phyloP scores from a whole-genome alignment of 805 yeast species.

The Spathaspora hagerdaliae region DNA sequence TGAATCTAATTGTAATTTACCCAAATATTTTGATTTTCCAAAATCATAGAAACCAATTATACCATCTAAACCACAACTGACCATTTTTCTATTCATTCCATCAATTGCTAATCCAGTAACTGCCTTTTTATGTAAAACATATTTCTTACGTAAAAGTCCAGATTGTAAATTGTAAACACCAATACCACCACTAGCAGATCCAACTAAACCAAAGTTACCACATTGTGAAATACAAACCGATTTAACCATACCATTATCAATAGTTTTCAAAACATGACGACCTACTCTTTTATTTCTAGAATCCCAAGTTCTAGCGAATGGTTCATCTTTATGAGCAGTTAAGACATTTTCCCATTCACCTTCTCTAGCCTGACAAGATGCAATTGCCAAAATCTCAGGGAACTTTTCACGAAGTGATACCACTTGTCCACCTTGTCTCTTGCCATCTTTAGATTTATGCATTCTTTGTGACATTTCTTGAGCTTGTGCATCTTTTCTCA shows the following conservation, averaged over 20 bases:
- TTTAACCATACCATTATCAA: conserved; percentile 75
- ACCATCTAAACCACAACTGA: conserved; percentile 87
- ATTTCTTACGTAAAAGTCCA: conserved; percentile 72
- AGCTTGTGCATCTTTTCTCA: conserved; percentile 94
- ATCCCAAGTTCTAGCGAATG: conserved; percentile 89
- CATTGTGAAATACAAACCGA: conserved; percentile 81
- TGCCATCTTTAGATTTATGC: conserved; percentile 27
- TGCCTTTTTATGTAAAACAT: conserved; percentile 67
- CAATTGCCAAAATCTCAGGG: conserved; percentile 68
- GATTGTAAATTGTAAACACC: conserved; percentile 88
- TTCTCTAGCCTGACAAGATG: conserved; percentile 69
- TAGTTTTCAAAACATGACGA: conserved; percentile 61
- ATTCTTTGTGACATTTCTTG: conserved; percentile 85
- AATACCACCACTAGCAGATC: conserved; percentile 81
- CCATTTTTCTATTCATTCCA: conserved; percentile 85
- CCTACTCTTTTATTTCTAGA: conserved; percentile 78
- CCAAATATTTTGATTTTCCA: conserved; percentile 60
- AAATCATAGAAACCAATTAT: conserved; percentile 84
- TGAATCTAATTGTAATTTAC: conserved; percentile 63
- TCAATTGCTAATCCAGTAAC: conserved; percentile 89
- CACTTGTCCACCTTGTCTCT: conserved; percentile 52
- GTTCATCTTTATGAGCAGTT: conserved; percentile 82
- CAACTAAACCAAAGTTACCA: conserved; percentile 93
- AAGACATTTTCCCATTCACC: conserved; percentile 93
- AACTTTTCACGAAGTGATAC: conserved; percentile 61